A percentile compares a stretch with the other conserved stretches of the same genome.
phyloP scores from a whole-genome alignment of 352 stramenopile species.

The Globisporangium polare region DNA sequence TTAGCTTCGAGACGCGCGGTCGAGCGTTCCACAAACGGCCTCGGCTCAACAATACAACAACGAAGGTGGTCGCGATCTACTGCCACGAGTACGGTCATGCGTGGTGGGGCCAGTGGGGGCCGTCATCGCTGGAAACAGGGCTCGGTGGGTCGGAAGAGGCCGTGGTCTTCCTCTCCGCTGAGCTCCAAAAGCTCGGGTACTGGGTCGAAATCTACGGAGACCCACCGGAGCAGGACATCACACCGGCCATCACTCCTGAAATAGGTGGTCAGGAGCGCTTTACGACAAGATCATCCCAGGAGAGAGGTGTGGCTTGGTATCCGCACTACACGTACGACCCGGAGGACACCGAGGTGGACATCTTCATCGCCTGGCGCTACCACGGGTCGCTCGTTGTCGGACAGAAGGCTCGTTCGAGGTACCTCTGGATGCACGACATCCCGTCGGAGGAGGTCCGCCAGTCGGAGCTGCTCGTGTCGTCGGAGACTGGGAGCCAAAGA shows the following conservation, averaged over 20 bases:
- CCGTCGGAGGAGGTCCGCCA: slow-evolving; percentile 29
- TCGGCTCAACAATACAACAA: slow-evolving; percentile 8
- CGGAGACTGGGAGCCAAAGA: not conserved
- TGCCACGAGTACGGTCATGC: slow-evolving; percentile 90
- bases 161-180: slow-evolving; percentile 81
- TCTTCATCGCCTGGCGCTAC: slow-evolving; percentile 92
- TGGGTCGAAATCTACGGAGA: slow-evolving; percentile 87
- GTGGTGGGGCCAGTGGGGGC: slow-evolving; percentile 89
- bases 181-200: slow-evolving; percentile 79
- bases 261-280: not conserved
- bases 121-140: slow-evolving; percentile 56
- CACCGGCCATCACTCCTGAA: slow-evolving; percentile 14
- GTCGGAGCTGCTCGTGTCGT: slow-evolving; percentile 30
- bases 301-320: slow-evolving; percentile 60
- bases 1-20: slow-evolving; percentile 25
- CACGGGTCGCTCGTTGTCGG: slow-evolving; percentile 74
- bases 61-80: slow-evolving; percentile 74
- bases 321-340: slow-evolving; percentile 68
- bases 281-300: slow-evolving; percentile 13
- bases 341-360: slow-evolving; percentile 48
- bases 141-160: slow-evolving; percentile 91
- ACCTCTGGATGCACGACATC: slow-evolving; percentile 87
- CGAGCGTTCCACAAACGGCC: slow-evolving; percentile 24
- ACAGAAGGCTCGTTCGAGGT: slow-evolving; percentile 24
- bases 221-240: slow-evolving; percentile 39